Evolutionary conservation across 495 filamentous ascomycete genomes (phyloP).

Genomic region (Hypoxylon subgilvum): DNA sequence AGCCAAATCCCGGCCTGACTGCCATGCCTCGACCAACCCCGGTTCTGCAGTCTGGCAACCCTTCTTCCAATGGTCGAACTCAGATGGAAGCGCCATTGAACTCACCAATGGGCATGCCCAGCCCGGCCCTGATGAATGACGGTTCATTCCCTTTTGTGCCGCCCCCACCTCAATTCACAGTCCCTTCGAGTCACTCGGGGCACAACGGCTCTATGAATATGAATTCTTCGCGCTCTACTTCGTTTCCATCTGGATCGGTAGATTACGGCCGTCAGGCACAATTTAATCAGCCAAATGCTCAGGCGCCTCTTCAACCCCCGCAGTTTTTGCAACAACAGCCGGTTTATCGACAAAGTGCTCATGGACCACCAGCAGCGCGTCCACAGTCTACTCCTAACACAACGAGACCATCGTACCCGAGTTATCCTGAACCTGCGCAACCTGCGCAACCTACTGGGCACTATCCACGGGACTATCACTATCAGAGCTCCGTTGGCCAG

Average conservation of each 20-base stretch:
- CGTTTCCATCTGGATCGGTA: no score
- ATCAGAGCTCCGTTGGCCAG: slow-evolving; percentile 1
- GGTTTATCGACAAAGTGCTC: background rate
- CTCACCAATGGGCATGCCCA: background rate
- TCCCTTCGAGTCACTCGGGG: slow-evolving; percentile 1
- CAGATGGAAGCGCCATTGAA: background rate
- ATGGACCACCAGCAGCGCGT: background rate
- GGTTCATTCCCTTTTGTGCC: no score
- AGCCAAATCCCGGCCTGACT: background rate
- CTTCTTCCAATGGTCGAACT: no score
- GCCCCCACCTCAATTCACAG: background rate
- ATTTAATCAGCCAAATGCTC: background rate
- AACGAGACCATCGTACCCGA: no score
- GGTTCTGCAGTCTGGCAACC: no score
- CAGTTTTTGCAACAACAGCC: no score
- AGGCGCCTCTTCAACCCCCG: no score
- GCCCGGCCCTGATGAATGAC: background rate
- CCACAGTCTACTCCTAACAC: background rate
- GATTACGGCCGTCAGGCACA: background rate
- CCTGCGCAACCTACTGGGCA: background rate
- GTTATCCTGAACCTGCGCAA: background rate
- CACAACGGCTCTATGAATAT: no score
- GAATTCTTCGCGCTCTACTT: no score
- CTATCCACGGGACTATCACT: background rate
- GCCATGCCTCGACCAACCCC: background rate